Evolutionary conservation across 139 green algal species (phyloP), one percentile per base, ranked within the genome.

Genomic region (Micractinium sp.): DNA sequence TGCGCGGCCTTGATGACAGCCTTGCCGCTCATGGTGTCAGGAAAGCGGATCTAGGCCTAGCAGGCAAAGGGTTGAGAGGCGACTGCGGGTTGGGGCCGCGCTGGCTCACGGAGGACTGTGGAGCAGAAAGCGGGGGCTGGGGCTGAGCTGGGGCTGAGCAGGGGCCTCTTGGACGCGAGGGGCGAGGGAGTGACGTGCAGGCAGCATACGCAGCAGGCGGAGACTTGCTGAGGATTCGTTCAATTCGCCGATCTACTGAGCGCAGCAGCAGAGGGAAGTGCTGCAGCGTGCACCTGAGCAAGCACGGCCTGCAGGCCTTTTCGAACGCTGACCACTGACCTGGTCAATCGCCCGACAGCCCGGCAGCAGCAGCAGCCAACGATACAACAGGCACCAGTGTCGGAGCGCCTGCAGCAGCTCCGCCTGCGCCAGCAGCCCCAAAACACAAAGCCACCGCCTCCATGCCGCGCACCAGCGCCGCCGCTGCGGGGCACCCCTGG

Each of bases 1-100:
- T 86, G 81, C n/a, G 77, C 77, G 18, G 92, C 92, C 69, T 75
- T 60, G 36, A 94, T 92, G 31, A 94, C 92, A 66, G 87, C 89
- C 35, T 94, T 92, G 73, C 90, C 69, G 85, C 88, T 73, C 92
- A 94, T 94, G 20, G 81, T 85, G 81, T 16, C 35, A 33, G 36
- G 31, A 31, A 29, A 16, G 19, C 18, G 56, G 20, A 14, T 4
- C 36, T 29, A 29, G 81, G 29, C 56, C 81, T n/a, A n/a, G 31
- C 63, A 86, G 60, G 60, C 81, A n/a, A 86, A 86, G 81, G 81
- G 81, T 86, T 86, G 56, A 56, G 47, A 56, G 47, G 47, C 47
- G 47, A 56, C 47, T 35, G 12, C 74, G 47, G 15, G 29, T 19
- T 36, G 78, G 78, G n/a, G 78, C 47, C 78, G 56, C 76, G 38